phyloP scores from a whole-genome alignment of 352 stramenopile species.

The Phytophthora hibernalis region DNA sequence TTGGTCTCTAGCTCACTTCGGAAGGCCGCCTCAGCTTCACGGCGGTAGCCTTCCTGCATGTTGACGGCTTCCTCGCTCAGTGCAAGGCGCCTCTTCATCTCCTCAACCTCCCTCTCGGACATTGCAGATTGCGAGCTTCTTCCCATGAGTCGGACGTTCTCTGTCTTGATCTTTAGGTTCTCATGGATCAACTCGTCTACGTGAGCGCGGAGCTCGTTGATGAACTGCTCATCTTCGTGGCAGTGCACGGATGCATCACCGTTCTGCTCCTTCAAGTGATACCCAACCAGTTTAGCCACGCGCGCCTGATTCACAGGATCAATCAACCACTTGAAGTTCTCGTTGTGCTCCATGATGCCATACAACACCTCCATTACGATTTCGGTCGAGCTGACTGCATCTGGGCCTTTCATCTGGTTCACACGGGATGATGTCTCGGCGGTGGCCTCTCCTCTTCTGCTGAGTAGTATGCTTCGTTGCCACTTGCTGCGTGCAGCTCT shows the following conservation, averaged over 20 bases:
- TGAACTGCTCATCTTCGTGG: constrained; percentile 43
- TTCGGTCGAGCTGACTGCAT: constrained; percentile 46
- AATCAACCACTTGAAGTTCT: constrained; percentile 65
- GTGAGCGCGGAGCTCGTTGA: constrained; percentile 57
- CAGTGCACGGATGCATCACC: constrained; percentile 20
- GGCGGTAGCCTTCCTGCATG: constrained; percentile 55
- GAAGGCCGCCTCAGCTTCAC: constrained; percentile 59
- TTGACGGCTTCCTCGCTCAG: constrained; percentile 46
- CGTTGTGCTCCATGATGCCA: constrained; percentile 64
- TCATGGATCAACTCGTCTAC: constrained; percentile 66
- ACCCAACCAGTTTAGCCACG: constrained; percentile 61
- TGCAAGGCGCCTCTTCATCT: constrained; percentile 46
- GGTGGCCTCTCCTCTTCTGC: constrained; percentile 36
- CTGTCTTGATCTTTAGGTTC: constrained; percentile 65
- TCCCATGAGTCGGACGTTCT: constrained; percentile 56
- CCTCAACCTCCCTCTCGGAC: constrained; percentile 38
- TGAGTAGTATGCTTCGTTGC: constrained; percentile 36
- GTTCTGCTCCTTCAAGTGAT: constrained; percentile 45
- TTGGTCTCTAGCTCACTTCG: constrained; percentile 50
- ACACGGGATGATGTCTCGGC: constrained; percentile 23
- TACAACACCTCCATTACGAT: constrained; percentile 72
- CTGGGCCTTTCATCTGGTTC: constrained; percentile 6
- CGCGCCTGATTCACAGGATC: constrained; percentile 54
- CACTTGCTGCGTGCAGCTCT: constrained; percentile 30
- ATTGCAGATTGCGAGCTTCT: constrained; percentile 14